Base-by-base conservation (phyloP, 257 asterid species). In the Solanum chaucha region DNA sequence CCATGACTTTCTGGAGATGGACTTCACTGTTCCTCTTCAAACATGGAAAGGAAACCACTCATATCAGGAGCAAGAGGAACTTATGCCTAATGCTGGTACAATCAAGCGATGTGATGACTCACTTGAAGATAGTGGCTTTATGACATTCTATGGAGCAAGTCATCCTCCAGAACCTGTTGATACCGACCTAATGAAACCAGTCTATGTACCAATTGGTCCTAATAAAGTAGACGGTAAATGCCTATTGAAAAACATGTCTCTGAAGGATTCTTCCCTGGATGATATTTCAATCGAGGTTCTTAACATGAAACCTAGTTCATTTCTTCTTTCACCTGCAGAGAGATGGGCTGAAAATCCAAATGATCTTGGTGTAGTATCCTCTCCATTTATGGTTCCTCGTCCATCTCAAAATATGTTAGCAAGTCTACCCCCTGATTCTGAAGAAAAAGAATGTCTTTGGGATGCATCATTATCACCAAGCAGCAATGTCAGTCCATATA, bases 381-480 rank as follows among this genome's bases (percentile, higher is more conserved):
- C 94, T 82, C 90, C 91, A 84, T 91, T 92, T 64, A 87, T 87
- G 3, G 86, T 85, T 44, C 88, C 93, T 28, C 86, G 86, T 14
- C 88, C 90, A 4, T 91, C 90, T 24, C 92, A 90, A 32, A 90
- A 85, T 35, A 87, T 48, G 15, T 92, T 86, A 86, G 88, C 91
- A 10, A 90, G 93, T 38, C 92, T 93, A 9, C 87, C 40, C 30
- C 90, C 68, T 13, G 91, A 92, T 78, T 87, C 92, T 14, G 94
- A 92, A 58, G 94, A 91, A 72, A 90, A 88, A 70, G 93, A 89
- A 72, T 93, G 94, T 80, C 88, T 93, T 44, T 93, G 94, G 94
- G 95, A 92, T 88, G 88, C 89, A 83, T 91, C 95, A 32, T 84
- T 90, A 35, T 94, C 95, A 73, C 91, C 94, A 1, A 92, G 95